Evolutionary conservation across 805 yeast genomes (phyloP).

Genomic region (Sugiyamaella qingdaonensis): DNA sequence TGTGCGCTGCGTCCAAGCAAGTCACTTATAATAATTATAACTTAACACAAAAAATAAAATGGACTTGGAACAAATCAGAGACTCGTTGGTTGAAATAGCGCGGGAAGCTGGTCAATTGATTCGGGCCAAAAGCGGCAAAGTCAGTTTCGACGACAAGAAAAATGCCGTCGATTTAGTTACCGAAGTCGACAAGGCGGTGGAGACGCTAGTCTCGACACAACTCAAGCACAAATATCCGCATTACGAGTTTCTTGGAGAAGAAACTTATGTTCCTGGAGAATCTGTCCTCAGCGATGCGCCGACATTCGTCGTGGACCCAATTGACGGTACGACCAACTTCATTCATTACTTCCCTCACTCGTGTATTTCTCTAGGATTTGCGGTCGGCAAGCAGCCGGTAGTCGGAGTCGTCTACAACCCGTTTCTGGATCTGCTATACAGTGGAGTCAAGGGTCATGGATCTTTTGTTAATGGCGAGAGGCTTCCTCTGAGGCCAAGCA

Average conservation of each 20-base stretch:
- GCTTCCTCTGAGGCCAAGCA: conserved; percentile 35
- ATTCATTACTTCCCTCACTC: conserved; percentile 59
- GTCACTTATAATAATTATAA: not conserved
- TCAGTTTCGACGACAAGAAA: conserved; percentile 50
- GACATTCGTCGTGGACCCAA: conserved; percentile 61
- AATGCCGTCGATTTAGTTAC: conserved; percentile 62
- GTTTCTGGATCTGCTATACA: conserved; percentile 47
- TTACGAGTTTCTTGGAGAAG: conserved; percentile 59
- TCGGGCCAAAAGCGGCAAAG: conserved; percentile 45
- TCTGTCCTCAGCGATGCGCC: conserved; percentile 48
- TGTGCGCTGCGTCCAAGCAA: not conserved
- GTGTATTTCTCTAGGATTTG: conserved; percentile 58
- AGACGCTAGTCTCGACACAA: conserved; percentile 36
- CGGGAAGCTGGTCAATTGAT: conserved; percentile 48
- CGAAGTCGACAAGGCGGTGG: conserved; percentile 55
- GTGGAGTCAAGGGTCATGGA: conserved; percentile 54
- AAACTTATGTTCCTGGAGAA: conserved; percentile 48
- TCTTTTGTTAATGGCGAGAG: conserved; percentile 43
- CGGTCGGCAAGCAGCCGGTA: conserved; percentile 44
- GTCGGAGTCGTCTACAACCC: conserved; percentile 71
- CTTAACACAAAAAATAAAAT: not conserved
- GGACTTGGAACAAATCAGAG: conserved; percentile 35
- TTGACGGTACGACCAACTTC: conserved; percentile 64
- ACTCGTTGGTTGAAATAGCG: conserved; percentile 40
- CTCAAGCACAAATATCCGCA: conserved; percentile 41